These are phyloP conservation scores for Mucor racemosus DNA, from an alignment of 371 early-diverging fungal species.

Conservation along the genomic window DNA sequence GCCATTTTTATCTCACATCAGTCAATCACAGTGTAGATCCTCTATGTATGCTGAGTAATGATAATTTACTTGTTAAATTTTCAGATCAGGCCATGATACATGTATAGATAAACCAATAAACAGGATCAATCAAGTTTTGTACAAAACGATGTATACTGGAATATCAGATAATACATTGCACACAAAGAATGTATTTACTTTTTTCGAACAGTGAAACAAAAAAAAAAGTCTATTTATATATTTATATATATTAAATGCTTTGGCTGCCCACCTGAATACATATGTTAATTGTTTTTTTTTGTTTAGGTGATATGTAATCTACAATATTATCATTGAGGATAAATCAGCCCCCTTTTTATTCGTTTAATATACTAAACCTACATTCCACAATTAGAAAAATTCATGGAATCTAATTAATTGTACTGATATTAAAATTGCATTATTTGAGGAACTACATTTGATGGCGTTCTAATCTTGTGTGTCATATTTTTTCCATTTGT, in stretches of 20 bases:
- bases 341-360: too few relatives aligned
- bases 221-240: neutral
- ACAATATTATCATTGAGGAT: too few relatives aligned
- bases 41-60: conserved; percentile 1
- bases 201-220: neutral
- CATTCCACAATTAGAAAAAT: too few relatives aligned
- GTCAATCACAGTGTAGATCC: neutral
- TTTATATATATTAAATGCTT: neutral
- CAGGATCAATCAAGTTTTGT: neutral
- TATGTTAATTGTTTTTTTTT: neutral
- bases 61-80: too few relatives aligned
- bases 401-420: too few relatives aligned
- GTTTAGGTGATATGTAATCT: too few relatives aligned
- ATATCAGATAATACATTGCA: neutral
- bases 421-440: too few relatives aligned
- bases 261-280: neutral
- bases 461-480: too few relatives aligned
- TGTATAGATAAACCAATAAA: neutral
- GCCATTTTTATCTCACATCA: neutral
- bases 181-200: neutral
- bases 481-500: too few relatives aligned
- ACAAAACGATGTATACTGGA: neutral
- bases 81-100: neutral
- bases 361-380: too few relatives aligned
- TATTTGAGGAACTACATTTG: too few relatives aligned